Conservation (phyloP, 805 yeast genomes). For the Wilhelminamyces savonicus region DNA sequence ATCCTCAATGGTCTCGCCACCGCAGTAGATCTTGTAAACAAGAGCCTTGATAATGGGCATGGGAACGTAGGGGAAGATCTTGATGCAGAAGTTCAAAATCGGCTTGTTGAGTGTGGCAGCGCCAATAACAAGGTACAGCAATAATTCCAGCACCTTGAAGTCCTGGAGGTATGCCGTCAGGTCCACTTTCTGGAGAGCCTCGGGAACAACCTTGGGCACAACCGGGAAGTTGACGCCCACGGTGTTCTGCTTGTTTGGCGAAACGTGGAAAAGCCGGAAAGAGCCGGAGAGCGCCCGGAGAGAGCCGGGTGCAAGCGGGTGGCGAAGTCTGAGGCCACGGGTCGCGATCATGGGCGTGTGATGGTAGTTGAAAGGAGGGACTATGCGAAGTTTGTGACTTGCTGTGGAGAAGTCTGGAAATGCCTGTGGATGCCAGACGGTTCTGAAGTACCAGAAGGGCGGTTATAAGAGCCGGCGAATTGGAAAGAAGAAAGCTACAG, state of each 20-base stretch:
- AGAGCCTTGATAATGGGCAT: slow-evolving; percentile 59
- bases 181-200: slow-evolving; percentile 1
- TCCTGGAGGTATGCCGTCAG: slow-evolving; percentile 42
- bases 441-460: too few species aligned
- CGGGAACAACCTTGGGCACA: not conserved
- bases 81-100: slow-evolving; percentile 54
- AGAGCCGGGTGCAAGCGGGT: too few species aligned
- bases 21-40: slow-evolving; percentile 82
- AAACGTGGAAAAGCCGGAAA: slow-evolving; percentile 16
- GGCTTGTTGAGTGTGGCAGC: slow-evolving; percentile 60
- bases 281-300: too few species aligned
- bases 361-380: too few species aligned
- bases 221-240: slow-evolving; percentile 7
- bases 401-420: too few species aligned
- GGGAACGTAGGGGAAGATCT: slow-evolving; percentile 70
- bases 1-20: slow-evolving; percentile 74
- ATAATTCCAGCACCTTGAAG: slow-evolving; percentile 46
- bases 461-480: too few species aligned
- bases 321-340: not conserved
- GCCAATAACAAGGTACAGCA: slow-evolving; percentile 66
- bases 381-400: too few species aligned
- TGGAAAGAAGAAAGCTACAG: too few species aligned
- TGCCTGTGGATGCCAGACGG: too few species aligned
- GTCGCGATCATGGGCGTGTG: slow-evolving; percentile 1
- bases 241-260: slow-evolving; percentile 16